Percentiles rank a stretch among this genome's conserved stretches.
phyloP scores from a whole-genome alignment of 1,139 yeast species.

The Diutina sp. region DNA sequence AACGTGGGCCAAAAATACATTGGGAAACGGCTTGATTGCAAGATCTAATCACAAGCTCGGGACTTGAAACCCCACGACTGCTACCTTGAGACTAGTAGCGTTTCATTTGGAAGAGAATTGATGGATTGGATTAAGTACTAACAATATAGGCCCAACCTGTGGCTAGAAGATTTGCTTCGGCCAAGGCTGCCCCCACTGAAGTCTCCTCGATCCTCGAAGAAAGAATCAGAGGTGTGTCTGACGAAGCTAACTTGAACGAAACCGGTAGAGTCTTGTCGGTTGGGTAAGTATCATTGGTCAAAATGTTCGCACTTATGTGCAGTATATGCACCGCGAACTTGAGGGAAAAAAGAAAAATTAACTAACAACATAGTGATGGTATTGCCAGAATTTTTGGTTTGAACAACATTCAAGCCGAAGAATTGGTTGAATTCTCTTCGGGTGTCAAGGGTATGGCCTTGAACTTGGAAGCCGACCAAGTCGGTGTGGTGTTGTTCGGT shows the following conservation, averaged over 20 bases:
- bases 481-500: slow-evolving; percentile 99
- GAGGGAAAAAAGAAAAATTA: not conserved
- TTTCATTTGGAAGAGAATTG: not conserved
- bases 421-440: slow-evolving; percentile 96
- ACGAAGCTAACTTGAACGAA: slow-evolving; percentile 95
- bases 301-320: not conserved
- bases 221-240: slow-evolving; percentile 98
- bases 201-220: slow-evolving; percentile 98
- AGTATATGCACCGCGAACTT: not conserved
- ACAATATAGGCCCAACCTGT: slow-evolving; percentile 59
- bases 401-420: slow-evolving; percentile 99
- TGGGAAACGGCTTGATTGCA: not conserved
- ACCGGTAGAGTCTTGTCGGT: slow-evolving; percentile 99
- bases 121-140: slow-evolving; percentile 9
- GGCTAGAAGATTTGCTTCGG: slow-evolving; percentile 77
- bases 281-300: slow-evolving; percentile 17
- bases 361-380: slow-evolving; percentile 51
- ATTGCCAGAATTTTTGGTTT: slow-evolving; percentile 99
- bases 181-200: slow-evolving; percentile 98
- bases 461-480: slow-evolving; percentile 99
- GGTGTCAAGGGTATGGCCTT: slow-evolving; percentile 99
- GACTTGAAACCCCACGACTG: not conserved
- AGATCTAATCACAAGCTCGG: not conserved
- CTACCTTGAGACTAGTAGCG: not conserved
- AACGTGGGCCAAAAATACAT: not conserved